Base-by-base conservation (phyloP, 352 stramenopile genomes). In the Phytopythium chamaehyphon region DNA sequence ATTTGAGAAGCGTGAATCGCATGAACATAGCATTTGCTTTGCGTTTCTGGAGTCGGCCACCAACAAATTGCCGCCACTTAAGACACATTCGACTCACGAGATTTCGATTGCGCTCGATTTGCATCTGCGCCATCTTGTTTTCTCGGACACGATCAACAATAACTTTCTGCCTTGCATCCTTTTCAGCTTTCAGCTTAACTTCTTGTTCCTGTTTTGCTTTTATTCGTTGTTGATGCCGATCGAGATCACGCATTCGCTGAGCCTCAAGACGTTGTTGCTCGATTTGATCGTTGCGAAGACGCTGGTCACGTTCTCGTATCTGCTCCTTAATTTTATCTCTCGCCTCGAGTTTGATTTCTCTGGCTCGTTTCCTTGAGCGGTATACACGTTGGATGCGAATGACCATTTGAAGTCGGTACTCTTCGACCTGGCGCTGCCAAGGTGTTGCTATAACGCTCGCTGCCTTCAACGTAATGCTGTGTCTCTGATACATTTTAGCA, bases 341-440 rank as follows among this genome's bases (percentile, higher is more conserved):
- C 21, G 80, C 77, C 14, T 83, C 55, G 3, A 71, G 44, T 45
- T 88, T 83, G 0, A 66, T 71, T 19, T 78, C 54, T 10, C 60
- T 60, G 1, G 71, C 53, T 37, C 62, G 50, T 16, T 60, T 64
- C 28, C 80, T 66, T 19, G 70, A 61, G 35, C 83, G 70, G 57
- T 87, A 91, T 1, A 76, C 69, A 5, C 76, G 76, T 63, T 93
- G 83, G 42, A 93, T 86, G 12, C 71, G 75, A 16, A 90, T 71
- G 1, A 82, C 63, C 76, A 89, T 89, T 9, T 73, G 77, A 2
- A 86, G 37, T 38, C 79, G 51, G 8, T 90, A 54, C 15, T 84
- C 78, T 22, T 90, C 69, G 61, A 90, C 73, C 50, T 93, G 80
- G 54, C 83, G 57, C 43, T 86, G 68, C 83, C 83, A 93, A 0